phyloP scores from a whole-genome alignment of 1,284 basidiomycete genomes.

The Takashimella koratensis region DNA sequence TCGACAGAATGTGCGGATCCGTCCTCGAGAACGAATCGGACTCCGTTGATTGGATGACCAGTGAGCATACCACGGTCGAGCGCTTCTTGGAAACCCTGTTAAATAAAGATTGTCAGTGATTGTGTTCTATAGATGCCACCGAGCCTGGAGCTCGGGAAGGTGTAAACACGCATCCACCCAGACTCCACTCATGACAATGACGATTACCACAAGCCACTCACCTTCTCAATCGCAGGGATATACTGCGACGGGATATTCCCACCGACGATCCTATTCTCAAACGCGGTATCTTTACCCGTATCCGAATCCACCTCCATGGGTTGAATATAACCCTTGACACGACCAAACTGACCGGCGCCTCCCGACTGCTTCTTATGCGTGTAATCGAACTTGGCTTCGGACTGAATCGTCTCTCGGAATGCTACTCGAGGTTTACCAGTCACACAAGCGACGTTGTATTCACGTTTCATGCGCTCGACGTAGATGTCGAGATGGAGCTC shows the following conservation, averaged over 20 bases:
- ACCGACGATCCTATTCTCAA: conserved; percentile 86
- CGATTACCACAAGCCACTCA: no score
- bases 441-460: conserved; percentile 90
- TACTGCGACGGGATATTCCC: conserved; percentile 88
- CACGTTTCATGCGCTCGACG: conserved; percentile 96
- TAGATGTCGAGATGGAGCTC: conserved; percentile 99
- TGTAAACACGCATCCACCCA: no score
- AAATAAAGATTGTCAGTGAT: conserved; percentile 4
- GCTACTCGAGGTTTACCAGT: conserved; percentile 97
- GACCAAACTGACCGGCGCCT: conserved; percentile 94
- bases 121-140: not conserved
- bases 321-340: conserved; percentile 87
- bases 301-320: conserved; percentile 79
- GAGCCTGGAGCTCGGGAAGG: not conserved
- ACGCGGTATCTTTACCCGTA: conserved; percentile 79
- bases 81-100: conserved; percentile 92
- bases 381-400: conserved; percentile 78
- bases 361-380: conserved; percentile 99
- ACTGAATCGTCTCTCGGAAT: conserved; percentile 90
- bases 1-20: conserved; percentile 93
- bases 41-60: conserved; percentile 83
- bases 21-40: conserved; percentile 85
- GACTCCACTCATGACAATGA: no score
- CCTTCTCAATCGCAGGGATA: conserved; percentile 94
- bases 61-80: conserved; percentile 86